Base-by-base conservation (phyloP, 176 grass and related monocot genomes). In the Oryza longistaminata region DNA sequence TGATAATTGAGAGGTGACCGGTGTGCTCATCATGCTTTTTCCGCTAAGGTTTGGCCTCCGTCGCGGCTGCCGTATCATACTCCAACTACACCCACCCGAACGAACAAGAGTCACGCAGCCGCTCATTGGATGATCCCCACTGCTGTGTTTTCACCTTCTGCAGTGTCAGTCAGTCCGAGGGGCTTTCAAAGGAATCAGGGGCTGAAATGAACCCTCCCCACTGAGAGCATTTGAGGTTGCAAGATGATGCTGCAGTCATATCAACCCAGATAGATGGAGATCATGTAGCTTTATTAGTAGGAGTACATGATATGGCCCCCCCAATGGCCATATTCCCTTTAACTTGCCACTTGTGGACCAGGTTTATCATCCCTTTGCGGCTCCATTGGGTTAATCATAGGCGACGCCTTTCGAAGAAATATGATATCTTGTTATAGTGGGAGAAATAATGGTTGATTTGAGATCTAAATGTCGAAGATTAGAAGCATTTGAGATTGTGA, bases 301-400 rank as follows among this genome's bases (percentile, higher is more conserved):
- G n/a, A n/a, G n/a, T 35, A 35, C 9, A 29, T 37, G 72, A 68
- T 75, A 49, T 55, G 73, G 21, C 62, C 11, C 82, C 29, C 29
- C 29, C 29, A 66, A 27, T 68, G 21, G 72, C 21, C 82, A 37
- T 9, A 27, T 27, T 50, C 9, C 29, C 72, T 53, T 68, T 76
- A 12, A 25, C 81, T 12, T 75, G 58, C 27, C 70, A 2, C 58
- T 75, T 15, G 70, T 66, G 82, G 82, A 76, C 82, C 26, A 68
- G 61, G 72, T 55, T 84, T 7, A 14, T 37, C 7, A 1, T 21
- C 14, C 52, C 16, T 21, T 13, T 10, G 80, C 10, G 8, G 69
- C 69, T 73, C 49, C 11, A 12, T 50, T 22, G 15, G 5, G 37
- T 42, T 42, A 66, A 66, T 83, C 26, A 75, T 64, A 35, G 17